Conservation (phyloP, 306 rosid species). For the Castanopsis chinensis region DNA sequence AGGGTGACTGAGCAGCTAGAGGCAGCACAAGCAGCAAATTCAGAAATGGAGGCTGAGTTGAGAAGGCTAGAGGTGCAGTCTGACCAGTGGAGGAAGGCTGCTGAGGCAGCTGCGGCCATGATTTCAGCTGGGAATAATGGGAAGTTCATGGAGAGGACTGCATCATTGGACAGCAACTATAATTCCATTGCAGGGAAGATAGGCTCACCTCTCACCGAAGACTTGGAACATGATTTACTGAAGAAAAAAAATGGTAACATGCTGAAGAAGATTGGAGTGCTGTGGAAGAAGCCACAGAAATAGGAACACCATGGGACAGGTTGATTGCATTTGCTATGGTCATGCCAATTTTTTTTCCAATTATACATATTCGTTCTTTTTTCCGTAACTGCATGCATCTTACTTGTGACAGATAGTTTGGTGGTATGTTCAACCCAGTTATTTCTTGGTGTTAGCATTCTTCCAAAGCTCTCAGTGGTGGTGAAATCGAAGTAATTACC, state of each 20-base stretch:
- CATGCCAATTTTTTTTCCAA: slow-evolving; percentile 7
- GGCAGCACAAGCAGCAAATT: slow-evolving; percentile 65
- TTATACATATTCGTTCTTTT: neutral
- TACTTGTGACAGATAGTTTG: neutral
- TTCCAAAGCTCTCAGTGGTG: neutral
- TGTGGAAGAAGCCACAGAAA: slow-evolving; percentile 97
- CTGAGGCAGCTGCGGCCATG: slow-evolving; percentile 97
- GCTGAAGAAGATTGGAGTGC: slow-evolving; percentile 94
- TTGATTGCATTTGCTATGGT: slow-evolving; percentile 9
- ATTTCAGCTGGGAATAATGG: slow-evolving; percentile 79
- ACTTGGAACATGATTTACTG: slow-evolving; percentile 68
- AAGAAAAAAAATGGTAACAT: slow-evolving; percentile 93
- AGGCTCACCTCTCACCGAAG: slow-evolving; percentile 56
- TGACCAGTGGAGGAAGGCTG: slow-evolving; percentile 98
- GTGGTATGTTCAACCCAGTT: neutral
- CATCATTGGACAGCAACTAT: slow-evolving; percentile 68
- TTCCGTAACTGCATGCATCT: neutral
- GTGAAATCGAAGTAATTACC: neutral
- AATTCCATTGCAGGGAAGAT: slow-evolving; percentile 41
- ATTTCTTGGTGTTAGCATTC: slow-evolving; percentile 6
- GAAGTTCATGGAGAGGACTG: slow-evolving; percentile 69
- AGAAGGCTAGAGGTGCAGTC: slow-evolving; percentile 86
- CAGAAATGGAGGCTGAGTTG: slow-evolving; percentile 78
- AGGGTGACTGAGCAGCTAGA: slow-evolving; percentile 79
- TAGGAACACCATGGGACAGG: slow-evolving; percentile 25